Base-by-base conservation (phyloP, 2,329 filamentous ascomycete genomes). In the Aulographum hederae region DNA sequence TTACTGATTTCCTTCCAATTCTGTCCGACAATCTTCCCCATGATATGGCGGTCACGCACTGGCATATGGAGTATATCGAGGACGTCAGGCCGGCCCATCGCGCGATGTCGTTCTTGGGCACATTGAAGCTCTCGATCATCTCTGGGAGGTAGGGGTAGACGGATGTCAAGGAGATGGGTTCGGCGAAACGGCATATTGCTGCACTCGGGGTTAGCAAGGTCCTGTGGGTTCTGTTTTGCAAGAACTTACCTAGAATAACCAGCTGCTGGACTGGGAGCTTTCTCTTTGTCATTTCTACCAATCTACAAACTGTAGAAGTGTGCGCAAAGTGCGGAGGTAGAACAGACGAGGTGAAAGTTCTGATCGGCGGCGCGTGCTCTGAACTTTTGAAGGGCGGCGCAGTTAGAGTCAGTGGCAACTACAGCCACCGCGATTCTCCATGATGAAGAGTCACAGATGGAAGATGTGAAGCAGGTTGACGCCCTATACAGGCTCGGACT, bases 151-250 rank as follows among this genome's bases (percentile, higher is more conserved):
- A 94, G 14, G 85, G 85, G 45, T 86, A 91, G 53, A 93, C 89
- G 47, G 80, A 89, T 2, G 84, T 93, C 40, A 94, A 68, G 31
- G 85, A 84, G 44, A 94, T 86, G 15, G 85, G 85, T 54, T 94
- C 85, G 32, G 84, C 80, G 42, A 94, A 71, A 39, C 85, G 81
- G 48, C 91, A 85, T 62, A 93, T 81, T 51, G 82, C 84, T 92
- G 44, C 18, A 18, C n/a, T n/a, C n/a, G n/a, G n/a, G n/a, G n/a
- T n/a, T n/a, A n/a, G n/a, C n/a, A n/a, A n/a, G 10, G 15, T 29
- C 11, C 15, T 16, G 15, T 29, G 8, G 15, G 27, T 16, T 26
- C n/a, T 11, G 8, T 16, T 31, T 18, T 18, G 25, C 15, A 15
- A 5, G 8, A 10, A 10, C 38, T 12, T 43, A 54, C 53, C 50